Base-by-base conservation (phyloP, 768 basidiomycete species). In the Mycena latifolia region DNA sequence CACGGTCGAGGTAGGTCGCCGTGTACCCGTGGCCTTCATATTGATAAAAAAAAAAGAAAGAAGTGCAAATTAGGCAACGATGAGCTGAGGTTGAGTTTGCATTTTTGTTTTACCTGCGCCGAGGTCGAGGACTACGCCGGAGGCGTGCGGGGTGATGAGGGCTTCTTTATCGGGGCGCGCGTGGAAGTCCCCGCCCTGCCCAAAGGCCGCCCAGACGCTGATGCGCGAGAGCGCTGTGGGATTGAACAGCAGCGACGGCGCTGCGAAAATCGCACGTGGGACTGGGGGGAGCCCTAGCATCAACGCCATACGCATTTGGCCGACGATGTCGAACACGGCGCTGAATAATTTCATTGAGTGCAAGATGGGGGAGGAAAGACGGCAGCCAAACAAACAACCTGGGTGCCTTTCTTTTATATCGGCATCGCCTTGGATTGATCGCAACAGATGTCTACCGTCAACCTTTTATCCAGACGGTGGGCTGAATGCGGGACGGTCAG, bases 61-160 rank as follows among this genome's bases (percentile, higher is more conserved):
- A 43, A 25, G 47, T 39, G 5, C 5, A 43, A 4, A 28, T 48
- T 37, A 37, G 37, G 3, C 15, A 15, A 3, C 9, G 37, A 43
- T n/a, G 6, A 22, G 41, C 7, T 39, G 41, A 20, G n/a, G 18
- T 43, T 5, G 18, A 33, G 24, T 17, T 17, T 14, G 31, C 14
- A 35, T 35, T 6, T 7, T 7, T 6, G 1, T 57, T 80, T 52
- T 61, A 88, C 90, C 90, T 71, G 90, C 89, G 6, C 91, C 91
- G 22, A 92, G 48, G 63, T 92, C 92, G 31, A 92, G 81, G 0
- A 92, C 88, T 5, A 85, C 78, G 2, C 92, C 92, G 11, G 75
- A 60, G 0, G 91, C 89, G 58, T 89, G 75, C 4, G 81, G 79
- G 2, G 84, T 82, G 55, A 92, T 84, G 46, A 92, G 81, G 0